Conservation (phyloP, 2,329 filamentous ascomycete genomes). For the Sclerotiophoma versabilis region DNA sequence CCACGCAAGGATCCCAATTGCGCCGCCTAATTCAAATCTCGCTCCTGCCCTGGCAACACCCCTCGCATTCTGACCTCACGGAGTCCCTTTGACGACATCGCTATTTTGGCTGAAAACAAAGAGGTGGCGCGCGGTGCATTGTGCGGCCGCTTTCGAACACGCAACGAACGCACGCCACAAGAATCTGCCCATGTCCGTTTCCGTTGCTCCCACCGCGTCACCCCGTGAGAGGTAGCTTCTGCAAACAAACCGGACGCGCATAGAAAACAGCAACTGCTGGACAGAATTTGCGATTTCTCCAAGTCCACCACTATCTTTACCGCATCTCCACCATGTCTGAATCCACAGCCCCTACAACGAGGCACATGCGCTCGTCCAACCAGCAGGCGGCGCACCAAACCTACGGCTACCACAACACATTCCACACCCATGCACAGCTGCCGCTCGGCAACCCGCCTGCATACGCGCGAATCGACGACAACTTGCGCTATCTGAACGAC, state of each 20-base stretch:
- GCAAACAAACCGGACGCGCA: conserved; percentile 17
- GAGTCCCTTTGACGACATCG: conserved; percentile 11
- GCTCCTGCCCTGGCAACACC: conserved; percentile 12
- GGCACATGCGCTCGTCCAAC: conserved; percentile 29
- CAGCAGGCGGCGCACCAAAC: conserved; percentile 33
- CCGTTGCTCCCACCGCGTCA: conserved; percentile 10
- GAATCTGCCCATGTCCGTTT: conserved; percentile 16
- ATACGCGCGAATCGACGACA: conserved; percentile 41
- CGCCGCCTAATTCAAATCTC: conserved; percentile 13
- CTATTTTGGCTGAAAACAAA: conserved; percentile 15
- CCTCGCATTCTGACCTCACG: conserved; percentile 1
- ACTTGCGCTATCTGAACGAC: conserved; percentile 30
- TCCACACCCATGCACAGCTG: conserved; percentile 48
- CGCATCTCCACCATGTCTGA: conserved; percentile 10
- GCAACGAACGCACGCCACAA: conserved; percentile 15
- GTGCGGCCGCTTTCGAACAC: conserved; percentile 15
- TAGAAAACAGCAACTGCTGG: conserved; percentile 15
- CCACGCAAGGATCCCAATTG: conserved; percentile 16
- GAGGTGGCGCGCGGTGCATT: conserved; percentile 18
- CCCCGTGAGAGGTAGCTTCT: conserved; percentile 11
- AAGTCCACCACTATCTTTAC: conserved; percentile 2
- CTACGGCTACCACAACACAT: conserved; percentile 54
- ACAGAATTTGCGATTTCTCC: conserved; percentile 1
- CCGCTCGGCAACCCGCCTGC: conserved; percentile 39
- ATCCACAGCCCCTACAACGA: conserved; percentile 7